Percentiles rank a stretch among this genome's conserved stretches.
These are phyloP conservation scores for Stachybotrys chlorohalonatus DNA, from an alignment of 2,329 filamentous ascomycete species.

Conservation along the genomic window DNA sequence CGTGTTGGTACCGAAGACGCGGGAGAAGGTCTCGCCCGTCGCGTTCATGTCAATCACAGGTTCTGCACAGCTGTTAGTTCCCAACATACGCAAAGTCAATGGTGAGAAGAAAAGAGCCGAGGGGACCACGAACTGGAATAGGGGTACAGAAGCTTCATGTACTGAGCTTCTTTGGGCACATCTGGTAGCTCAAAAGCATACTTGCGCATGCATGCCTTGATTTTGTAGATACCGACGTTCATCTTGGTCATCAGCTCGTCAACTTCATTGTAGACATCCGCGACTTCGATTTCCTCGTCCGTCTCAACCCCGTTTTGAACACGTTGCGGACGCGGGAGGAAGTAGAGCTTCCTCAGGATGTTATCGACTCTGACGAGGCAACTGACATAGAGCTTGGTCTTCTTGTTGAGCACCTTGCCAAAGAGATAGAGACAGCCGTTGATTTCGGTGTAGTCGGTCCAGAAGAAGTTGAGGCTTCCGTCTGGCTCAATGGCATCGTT, in stretches of 20 bases:
- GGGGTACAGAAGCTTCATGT: slow-evolving; percentile 92
- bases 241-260: slow-evolving; percentile 80
- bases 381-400: slow-evolving; percentile 69
- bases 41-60: slow-evolving; percentile 60
- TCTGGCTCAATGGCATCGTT: slow-evolving; percentile 88
- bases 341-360: slow-evolving; percentile 84
- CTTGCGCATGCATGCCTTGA: slow-evolving; percentile 81
- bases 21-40: slow-evolving; percentile 82
- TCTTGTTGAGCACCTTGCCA: slow-evolving; percentile 90
- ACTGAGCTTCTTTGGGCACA: slow-evolving; percentile 81
- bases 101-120: neutral
- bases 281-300: slow-evolving; percentile 72
- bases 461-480: slow-evolving; percentile 88
- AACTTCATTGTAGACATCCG: slow-evolving; percentile 83
- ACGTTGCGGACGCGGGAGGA: slow-evolving; percentile 67
- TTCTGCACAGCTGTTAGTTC: slow-evolving; percentile 32
- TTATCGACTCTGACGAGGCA: slow-evolving; percentile 97
- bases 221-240: slow-evolving; percentile 83
- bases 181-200: slow-evolving; percentile 90
- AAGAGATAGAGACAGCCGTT: slow-evolving; percentile 89
- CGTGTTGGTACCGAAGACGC: slow-evolving; percentile 89
- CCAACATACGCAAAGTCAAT: neutral
- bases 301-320: slow-evolving; percentile 55
- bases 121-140: slow-evolving; percentile 57
- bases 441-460: slow-evolving; percentile 91